Percentiles rank a stretch among this genome's conserved stretches.
phyloP scores from a whole-genome alignment of 2,329 filamentous ascomycete species.

The Zymoseptoria brevis region DNA sequence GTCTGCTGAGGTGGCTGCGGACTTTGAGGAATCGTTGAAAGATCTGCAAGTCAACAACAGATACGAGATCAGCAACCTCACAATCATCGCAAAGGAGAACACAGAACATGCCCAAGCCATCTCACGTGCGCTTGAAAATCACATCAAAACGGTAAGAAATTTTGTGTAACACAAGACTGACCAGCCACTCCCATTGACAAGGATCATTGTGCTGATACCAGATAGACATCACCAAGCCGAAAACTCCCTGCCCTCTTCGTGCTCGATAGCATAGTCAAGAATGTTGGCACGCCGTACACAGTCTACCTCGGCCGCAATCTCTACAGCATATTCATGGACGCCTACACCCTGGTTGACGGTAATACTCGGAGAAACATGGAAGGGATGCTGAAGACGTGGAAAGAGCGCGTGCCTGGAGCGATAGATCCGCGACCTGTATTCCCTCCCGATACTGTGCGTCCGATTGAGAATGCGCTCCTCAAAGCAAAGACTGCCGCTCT shows the following conservation, averaged over 20 bases:
- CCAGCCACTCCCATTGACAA: neutral
- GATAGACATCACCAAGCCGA: conserved; percentile 72
- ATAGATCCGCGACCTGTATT: conserved; percentile 91
- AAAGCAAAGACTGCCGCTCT: conserved; percentile 62
- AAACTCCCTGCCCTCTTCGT: conserved; percentile 96
- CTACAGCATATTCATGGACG: conserved; percentile 92
- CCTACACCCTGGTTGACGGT: conserved; percentile 81
- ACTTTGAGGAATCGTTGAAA: conserved; percentile 88
- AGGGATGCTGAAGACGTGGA: conserved; percentile 97
- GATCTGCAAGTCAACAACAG: conserved; percentile 86
- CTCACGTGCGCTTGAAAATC: conserved; percentile 79
- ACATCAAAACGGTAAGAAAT: conserved; percentile 81
- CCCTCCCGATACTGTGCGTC: conserved; percentile 72
- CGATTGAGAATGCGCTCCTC: conserved; percentile 89
- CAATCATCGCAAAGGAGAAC: conserved; percentile 94
- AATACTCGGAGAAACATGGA: conserved; percentile 84
- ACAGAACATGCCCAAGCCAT: conserved; percentile 93
- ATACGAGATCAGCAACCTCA: conserved; percentile 94
- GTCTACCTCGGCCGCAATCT: conserved; percentile 88
- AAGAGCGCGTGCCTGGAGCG: conserved; percentile 88
- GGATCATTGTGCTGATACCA: conserved; percentile 25
- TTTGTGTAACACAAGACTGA: neutral
- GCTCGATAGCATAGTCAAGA: conserved; percentile 96
- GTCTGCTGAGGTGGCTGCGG: conserved; percentile 83
- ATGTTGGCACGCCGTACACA: conserved; percentile 95